Percentiles rank a stretch among this genome's conserved stretches.
Conservation (phyloP, 2,329 filamentous ascomycete genomes). For the Chaetomiaceae sp. region DNA sequence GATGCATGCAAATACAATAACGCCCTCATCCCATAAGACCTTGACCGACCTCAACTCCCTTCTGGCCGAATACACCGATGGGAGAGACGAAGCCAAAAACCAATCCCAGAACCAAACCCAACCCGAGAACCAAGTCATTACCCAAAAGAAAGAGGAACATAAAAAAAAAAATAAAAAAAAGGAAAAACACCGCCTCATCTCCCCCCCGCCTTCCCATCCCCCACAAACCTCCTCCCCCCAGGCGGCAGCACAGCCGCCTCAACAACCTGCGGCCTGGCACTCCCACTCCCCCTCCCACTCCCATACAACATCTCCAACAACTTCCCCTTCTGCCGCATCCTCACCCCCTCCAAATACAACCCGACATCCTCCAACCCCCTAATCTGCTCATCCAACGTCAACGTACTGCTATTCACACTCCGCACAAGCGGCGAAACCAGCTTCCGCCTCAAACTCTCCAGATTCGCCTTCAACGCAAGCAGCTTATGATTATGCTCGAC, state of each 20-base stretch:
- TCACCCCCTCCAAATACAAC: constrained; percentile 67
- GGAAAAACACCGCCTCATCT: background rate
- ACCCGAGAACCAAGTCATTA: too few species aligned
- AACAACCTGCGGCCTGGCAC: background rate
- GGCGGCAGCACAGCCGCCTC: background rate
- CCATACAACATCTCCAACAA: constrained; percentile 77
- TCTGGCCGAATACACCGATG: too few species aligned
- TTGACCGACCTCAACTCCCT: too few species aligned
- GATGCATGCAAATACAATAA: too few species aligned
- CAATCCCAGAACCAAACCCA: too few species aligned
- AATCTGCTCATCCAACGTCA: constrained; percentile 82
- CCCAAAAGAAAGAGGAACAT: too few species aligned
- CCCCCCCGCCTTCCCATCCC: background rate
- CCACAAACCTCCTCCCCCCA: constrained; percentile 4
- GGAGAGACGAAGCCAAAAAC: too few species aligned
- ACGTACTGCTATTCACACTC: constrained; percentile 60
- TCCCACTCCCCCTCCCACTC: constrained; percentile 26
- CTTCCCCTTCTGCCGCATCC: constrained; percentile 76
- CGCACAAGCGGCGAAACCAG: constrained; percentile 79
- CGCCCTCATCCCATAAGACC: too few species aligned
- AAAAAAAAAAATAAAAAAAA: background rate
- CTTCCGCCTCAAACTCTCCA: constrained; percentile 79
- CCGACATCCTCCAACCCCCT: constrained; percentile 75
- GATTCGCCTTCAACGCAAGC: constrained; percentile 75
- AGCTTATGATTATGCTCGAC: constrained; percentile 83